These are phyloP conservation scores for Candida easanensis DNA, from an alignment of 805 yeast species.

Conservation along the genomic window DNA sequence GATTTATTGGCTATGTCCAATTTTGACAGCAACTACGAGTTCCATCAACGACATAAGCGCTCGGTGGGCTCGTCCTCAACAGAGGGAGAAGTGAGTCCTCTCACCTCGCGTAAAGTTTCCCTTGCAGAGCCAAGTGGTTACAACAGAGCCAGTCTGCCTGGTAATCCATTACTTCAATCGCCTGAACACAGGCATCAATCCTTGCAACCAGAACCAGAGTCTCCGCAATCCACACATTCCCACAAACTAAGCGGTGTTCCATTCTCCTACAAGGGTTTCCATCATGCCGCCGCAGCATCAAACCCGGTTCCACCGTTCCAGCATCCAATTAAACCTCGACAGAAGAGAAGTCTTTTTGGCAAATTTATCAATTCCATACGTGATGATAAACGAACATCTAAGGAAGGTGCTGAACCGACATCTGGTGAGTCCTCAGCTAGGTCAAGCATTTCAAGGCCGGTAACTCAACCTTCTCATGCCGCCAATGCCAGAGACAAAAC, in stretches of 20 bases:
- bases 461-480: constrained; percentile 14
- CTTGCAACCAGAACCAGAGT: not conserved
- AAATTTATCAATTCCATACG: constrained; percentile 28
- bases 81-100: constrained; percentile 19
- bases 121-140: constrained; percentile 17
- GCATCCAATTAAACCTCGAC: constrained; percentile 47
- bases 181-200: not conserved
- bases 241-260: constrained; percentile 20
- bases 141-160: not conserved
- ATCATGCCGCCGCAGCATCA: constrained; percentile 21
- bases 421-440: constrained; percentile 5
- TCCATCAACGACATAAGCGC: constrained; percentile 12
- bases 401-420: constrained; percentile 3
- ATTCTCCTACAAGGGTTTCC: constrained; percentile 30
- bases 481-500: constrained; percentile 9
- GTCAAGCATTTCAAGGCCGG: constrained; percentile 9
- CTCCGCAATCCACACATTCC: not conserved
- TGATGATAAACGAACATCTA: constrained; percentile 21
- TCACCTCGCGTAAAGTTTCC: constrained; percentile 23
- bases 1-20: constrained; percentile 6
- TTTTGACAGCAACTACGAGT: constrained; percentile 15
- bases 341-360: constrained; percentile 25
- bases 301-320: constrained; percentile 43
- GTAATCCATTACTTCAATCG: not conserved
- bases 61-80: constrained; percentile 18